phyloP scores from a whole-genome alignment of 2,329 filamentous ascomycete species.

The Onygenales sp. region DNA sequence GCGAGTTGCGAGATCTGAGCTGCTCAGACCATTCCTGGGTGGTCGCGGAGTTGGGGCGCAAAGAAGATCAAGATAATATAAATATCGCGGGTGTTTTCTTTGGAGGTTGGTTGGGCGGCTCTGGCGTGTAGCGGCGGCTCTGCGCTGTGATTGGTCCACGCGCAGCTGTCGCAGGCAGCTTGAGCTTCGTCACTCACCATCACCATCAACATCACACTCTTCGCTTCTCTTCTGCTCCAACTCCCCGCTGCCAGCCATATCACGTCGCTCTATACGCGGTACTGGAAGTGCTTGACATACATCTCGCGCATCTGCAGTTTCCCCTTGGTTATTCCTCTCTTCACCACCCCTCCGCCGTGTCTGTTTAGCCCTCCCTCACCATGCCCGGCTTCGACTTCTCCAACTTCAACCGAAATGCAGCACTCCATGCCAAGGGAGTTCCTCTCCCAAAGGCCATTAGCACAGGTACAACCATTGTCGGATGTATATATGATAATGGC shows the following conservation, averaged over 20 bases:
- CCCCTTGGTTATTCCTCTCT: conserved; percentile 1
- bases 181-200: conserved; percentile 31
- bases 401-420: conserved; percentile 98
- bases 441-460: conserved; percentile 95
- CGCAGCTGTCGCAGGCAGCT: conserved; percentile 21
- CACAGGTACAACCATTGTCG: conserved; percentile 97
- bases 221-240: background rate
- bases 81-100: background rate
- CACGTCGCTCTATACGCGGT: background rate
- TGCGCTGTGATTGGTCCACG: conserved; percentile 8
- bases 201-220: background rate
- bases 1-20: background rate
- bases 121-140: background rate
- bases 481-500: conserved; percentile 90
- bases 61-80: background rate
- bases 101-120: background rate
- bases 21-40: background rate
- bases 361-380: conserved; percentile 26
- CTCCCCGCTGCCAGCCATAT: background rate
- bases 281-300: background rate
- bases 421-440: conserved; percentile 85
- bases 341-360: conserved; percentile 14
- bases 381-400: conserved; percentile 99
- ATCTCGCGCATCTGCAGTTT: background rate
- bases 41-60: background rate